Percentiles rank a stretch among this genome's conserved stretches.
Conservation (phyloP, 2,329 filamentous ascomycete genomes). For the Neonectria punicea region DNA sequence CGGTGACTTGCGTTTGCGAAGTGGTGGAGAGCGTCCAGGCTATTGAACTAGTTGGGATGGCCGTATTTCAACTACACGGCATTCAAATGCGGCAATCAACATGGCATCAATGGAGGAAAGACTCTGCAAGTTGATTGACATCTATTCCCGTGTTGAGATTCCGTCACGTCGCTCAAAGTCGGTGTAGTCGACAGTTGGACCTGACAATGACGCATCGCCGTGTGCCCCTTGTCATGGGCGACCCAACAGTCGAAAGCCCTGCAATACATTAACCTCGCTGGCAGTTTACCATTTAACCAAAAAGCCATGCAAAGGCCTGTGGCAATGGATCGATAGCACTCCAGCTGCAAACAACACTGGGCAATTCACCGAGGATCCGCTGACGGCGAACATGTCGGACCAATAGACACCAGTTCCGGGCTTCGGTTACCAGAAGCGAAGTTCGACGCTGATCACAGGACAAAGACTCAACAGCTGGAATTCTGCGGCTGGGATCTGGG, state of each 20-base stretch:
- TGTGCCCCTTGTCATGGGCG: no score
- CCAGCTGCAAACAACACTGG: background rate
- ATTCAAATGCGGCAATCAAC: no score
- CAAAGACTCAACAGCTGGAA: background rate
- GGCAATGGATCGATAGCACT: no score
- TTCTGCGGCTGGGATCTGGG: background rate
- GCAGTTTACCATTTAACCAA: background rate
- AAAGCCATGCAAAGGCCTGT: background rate
- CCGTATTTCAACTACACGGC: background rate
- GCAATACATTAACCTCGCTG: background rate
- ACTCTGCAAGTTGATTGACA: background rate
- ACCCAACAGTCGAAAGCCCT: background rate
- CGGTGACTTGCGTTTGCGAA: background rate
- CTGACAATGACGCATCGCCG: no score
- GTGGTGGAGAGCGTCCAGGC: background rate
- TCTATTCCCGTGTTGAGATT: background rate
- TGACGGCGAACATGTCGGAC: background rate
- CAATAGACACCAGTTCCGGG: background rate
- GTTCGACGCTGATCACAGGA: background rate
- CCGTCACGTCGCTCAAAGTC: background rate
- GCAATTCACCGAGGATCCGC: background rate
- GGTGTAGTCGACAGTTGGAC: background rate
- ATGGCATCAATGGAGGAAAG: background rate
- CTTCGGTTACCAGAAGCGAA: background rate
- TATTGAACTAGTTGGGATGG: no score